phyloP scores from a whole-genome alignment of 2,329 filamentous ascomycete genomes.

The Sporothrix dimorphospora region DNA sequence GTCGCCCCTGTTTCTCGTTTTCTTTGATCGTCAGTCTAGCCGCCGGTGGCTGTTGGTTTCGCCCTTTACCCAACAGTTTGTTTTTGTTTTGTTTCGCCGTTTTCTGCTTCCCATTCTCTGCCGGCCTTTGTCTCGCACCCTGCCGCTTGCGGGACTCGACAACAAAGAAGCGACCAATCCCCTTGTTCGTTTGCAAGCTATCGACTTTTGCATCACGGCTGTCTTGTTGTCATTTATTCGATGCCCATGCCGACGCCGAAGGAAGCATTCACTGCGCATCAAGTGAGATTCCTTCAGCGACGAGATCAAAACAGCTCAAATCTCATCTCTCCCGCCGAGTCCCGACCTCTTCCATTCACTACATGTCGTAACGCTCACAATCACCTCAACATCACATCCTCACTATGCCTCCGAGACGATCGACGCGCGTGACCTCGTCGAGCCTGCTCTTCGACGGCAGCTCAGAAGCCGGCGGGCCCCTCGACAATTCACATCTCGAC shows the following conservation, averaged over 20 bases:
- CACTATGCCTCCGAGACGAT: conserved; percentile 33
- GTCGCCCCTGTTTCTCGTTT: not conserved
- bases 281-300: not conserved
- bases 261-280: not conserved
- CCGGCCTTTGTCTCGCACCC: not conserved
- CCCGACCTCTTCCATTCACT: not conserved
- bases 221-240: not conserved
- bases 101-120: not conserved
- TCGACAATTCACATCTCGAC: conserved; percentile 22
- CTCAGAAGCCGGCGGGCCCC: conserved; percentile 33
- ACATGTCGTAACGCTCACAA: conserved; percentile 3
- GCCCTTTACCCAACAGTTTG: conserved; percentile 2
- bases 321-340: not conserved
- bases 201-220: not conserved
- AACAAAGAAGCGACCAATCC: conserved; percentile 8
- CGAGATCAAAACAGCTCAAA: not conserved
- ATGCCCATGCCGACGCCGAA: not conserved
- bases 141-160: conserved; percentile 26
- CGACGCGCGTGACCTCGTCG: conserved; percentile 30
- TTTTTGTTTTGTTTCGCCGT: conserved; percentile 14
- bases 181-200: not conserved
- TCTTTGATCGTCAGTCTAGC: not conserved
- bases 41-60: not conserved
- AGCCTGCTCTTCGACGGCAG: conserved; percentile 34
- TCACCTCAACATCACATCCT: not conserved